Conservation (phyloP, 345 rosid genomes). For the Brassica juncea region DNA sequence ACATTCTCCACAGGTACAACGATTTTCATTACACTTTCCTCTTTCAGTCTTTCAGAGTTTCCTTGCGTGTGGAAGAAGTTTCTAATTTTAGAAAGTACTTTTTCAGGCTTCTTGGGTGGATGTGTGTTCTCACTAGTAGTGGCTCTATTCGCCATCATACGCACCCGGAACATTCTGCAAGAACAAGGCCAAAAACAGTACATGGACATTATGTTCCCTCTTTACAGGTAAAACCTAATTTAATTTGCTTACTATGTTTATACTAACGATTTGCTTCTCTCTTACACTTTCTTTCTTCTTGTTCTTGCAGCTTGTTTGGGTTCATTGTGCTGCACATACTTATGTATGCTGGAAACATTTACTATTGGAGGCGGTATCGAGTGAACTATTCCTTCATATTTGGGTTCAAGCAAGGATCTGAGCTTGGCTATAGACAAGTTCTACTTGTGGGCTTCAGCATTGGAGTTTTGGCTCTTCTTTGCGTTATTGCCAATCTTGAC, state of each 20-base stretch:
- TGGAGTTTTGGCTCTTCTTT: constrained; percentile 45
- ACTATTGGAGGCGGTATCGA: constrained; percentile 52
- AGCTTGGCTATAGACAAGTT: constrained; percentile 49
- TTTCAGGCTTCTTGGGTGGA: constrained; percentile 61
- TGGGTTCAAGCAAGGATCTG: constrained; percentile 54
- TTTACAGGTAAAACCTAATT: constrained; percentile 48
- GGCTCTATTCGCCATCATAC: constrained; percentile 48
- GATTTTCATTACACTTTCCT: background rate
- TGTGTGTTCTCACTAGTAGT: constrained; percentile 51
- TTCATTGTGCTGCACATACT: constrained; percentile 53
- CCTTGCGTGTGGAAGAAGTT: background rate
- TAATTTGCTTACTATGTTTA: background rate
- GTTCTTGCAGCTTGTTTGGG: constrained; percentile 48
- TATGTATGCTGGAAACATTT: constrained; percentile 51
- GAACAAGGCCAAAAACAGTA: constrained; percentile 39
- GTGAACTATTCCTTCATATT: constrained; percentile 56
- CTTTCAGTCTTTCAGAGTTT: background rate
- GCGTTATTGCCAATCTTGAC: constrained; percentile 50
- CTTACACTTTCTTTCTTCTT: background rate
- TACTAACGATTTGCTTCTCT: background rate
- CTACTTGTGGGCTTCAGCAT: constrained; percentile 47
- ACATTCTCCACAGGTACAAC: constrained; percentile 62
- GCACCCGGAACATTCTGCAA: constrained; percentile 43
- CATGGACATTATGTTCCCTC: constrained; percentile 67
- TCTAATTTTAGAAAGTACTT: background rate